Evolutionary conservation across 805 yeast species (phyloP), one percentile per base, ranked within the genome.

Genomic region (Teunomyces atbi): DNA sequence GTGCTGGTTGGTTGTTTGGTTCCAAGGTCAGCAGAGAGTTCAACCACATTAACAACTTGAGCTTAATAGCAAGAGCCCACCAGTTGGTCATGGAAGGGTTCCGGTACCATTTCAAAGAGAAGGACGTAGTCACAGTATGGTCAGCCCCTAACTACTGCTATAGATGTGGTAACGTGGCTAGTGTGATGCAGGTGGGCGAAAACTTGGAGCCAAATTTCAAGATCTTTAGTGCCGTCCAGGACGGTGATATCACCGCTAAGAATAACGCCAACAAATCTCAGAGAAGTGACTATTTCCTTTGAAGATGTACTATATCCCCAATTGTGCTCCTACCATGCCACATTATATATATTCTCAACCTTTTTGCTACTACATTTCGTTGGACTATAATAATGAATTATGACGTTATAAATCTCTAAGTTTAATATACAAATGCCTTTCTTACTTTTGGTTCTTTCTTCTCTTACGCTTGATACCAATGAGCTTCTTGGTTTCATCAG

Each of bases 31-130:
- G 96, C 13, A 73, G 97, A 47, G 98, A 94, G 66, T 94, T 94
- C 70, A 94, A 92, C 69, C 96, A 94, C 66, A 95, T 92, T 45
- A 92, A 94, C 64, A 90, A 90, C 53, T 73, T 94, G 50, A 82
- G 81, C 53, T 73, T 92, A 55, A 90, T 92, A 48, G 97, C 99
- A 8, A 78, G 99, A 58, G 98, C 98, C 0, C 99, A 92, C 71
- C 99, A 92, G 68, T 79, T 92, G 65, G 98, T 94, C 16, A 95
- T 94, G 97, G 99, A 92, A 64, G 99, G 99, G 1, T 92, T 89
- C 76, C 81, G 92, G 56, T 94, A 91, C 64, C 98, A 94, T 69
- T 94, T 94, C 72, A 89, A 90, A 51, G 97, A 92, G 55, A 89
- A 90, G 59, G 96, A 89, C 61, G 97, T 92, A 44, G 99, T 92